Evolutionary conservation across 352 stramenopile genomes (phyloP).

Genomic region (Phytophthora ramorum): DNA sequence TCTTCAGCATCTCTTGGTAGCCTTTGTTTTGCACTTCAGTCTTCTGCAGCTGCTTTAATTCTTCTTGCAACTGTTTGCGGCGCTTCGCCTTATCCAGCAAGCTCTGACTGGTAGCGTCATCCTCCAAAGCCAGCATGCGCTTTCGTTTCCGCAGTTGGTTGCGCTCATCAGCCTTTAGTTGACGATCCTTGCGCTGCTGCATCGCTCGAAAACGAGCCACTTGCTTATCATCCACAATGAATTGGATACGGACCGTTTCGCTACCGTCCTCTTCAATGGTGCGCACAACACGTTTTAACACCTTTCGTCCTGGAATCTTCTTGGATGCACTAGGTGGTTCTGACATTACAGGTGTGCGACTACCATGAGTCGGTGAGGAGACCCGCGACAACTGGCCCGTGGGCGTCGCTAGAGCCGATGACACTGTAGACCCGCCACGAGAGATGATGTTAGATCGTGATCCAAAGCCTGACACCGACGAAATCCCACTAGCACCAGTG

Average conservation of each 20-base stretch:
- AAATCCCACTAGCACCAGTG: slow-evolving; percentile 38
- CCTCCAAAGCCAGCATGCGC: slow-evolving; percentile 75
- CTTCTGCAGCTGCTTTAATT: slow-evolving; percentile 86
- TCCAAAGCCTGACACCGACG: slow-evolving; percentile 38
- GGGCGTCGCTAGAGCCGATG: slow-evolving; percentile 70
- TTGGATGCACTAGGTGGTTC: slow-evolving; percentile 46
- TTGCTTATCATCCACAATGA: slow-evolving; percentile 78
- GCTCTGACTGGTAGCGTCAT: slow-evolving; percentile 56
- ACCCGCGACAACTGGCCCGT: slow-evolving; percentile 71
- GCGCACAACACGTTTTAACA: slow-evolving; percentile 77
- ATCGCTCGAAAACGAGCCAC: slow-evolving; percentile 79
- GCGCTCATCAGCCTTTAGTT: slow-evolving; percentile 73
- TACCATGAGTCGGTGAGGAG: slow-evolving; percentile 67
- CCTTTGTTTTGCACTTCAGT: slow-evolving; percentile 86
- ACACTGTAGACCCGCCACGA: slow-evolving; percentile 61
- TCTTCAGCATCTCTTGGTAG: slow-evolving; percentile 86
- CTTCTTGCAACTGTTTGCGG: slow-evolving; percentile 84
- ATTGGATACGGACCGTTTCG: slow-evolving; percentile 80
- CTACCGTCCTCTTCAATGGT: slow-evolving; percentile 84
- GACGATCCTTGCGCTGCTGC: slow-evolving; percentile 77
- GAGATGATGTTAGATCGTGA: slow-evolving; percentile 50
- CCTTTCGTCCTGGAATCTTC: slow-evolving; percentile 57
- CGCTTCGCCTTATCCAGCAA: slow-evolving; percentile 80
- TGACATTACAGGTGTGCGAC: slow-evolving; percentile 36
- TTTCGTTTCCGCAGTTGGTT: slow-evolving; percentile 84